Evolutionary conservation across 768 basidiomycete species (phyloP).

Genomic region (Suillus americanus): DNA sequence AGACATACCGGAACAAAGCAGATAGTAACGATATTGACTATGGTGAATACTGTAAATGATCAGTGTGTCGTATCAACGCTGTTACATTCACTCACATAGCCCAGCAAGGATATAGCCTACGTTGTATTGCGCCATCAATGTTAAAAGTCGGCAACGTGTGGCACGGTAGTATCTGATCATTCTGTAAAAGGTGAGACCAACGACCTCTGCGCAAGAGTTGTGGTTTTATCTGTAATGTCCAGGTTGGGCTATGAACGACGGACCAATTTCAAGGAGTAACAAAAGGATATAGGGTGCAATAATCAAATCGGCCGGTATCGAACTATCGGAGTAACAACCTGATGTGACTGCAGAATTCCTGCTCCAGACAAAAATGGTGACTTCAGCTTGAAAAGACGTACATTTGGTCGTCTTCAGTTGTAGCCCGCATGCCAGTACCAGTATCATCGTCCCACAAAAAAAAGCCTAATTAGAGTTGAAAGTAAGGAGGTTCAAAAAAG

Average conservation of each 20-base stretch:
- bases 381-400: neutral
- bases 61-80: neutral
- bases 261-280: neutral
- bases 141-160: neutral
- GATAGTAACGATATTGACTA: neutral
- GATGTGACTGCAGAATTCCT: neutral
- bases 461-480: neutral
- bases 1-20: neutral
- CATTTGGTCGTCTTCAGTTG: neutral
- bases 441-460: no score
- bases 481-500: neutral
- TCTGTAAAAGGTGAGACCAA: neutral
- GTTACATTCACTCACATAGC: neutral
- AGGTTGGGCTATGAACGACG: neutral
- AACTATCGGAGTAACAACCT: neutral
- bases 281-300: neutral
- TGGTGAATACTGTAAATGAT: neutral
- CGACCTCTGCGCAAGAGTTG: neutral
- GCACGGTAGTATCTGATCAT: neutral
- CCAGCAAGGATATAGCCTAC: neutral
- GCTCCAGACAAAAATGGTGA: neutral
- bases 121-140: neutral
- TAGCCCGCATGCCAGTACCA: neutral
- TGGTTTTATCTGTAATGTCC: neutral
- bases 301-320: neutral